Evolutionary conservation across 441 rosid genomes (phyloP), one percentile per base, ranked within the genome.

Genomic region (Populus hybrid): DNA sequence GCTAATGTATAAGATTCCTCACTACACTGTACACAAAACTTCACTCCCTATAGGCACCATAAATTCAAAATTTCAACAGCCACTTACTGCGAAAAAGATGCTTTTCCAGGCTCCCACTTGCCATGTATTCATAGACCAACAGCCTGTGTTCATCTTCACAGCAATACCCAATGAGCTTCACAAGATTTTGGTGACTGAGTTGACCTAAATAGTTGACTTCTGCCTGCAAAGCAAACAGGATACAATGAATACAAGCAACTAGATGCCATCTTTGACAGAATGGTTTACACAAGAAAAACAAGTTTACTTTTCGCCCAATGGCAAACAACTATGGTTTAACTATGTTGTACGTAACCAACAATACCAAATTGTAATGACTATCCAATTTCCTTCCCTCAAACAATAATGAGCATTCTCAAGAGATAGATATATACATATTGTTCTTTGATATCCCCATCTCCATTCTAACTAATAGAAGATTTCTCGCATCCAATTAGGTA

Each of bases 131-230:
- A 81, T 97, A 97, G 68, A 97, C 97, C 81, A 97, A 86, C 65
- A 94, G 80, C 76, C 99, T 90, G 78, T 97, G 98, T 67, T 92
- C 97, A 85, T 91, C 98, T 88, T 97, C 99, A 77, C 99, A 97
- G 82, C 99, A 97, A 77, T 92, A 93, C 10, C 99, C 99, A 88
- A 94, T 94, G 71, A 97, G 99, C 86, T 91, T 97, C 76, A 97
- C 99, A 85, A 97, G 94, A 88, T 94, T 94, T 20, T 92, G 83
- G 82, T 97, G 97, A 83, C 97, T 90, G 29, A 97, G 90, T 83
- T 92, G 98, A 77, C 98, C 99, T 82, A 97, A 86, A 86, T 94
- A 94, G 80, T 93, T 93, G 59, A 97, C 97, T 87, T 94, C 99
- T 40, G 99, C 92, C 99, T 95, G 87, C 83, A 88, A 83, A 72